A percentile compares a stretch with the other conserved stretches of the same genome.
Conservation (phyloP, 2,329 filamentous ascomycete species). For the Fusarium floridanum region DNA sequence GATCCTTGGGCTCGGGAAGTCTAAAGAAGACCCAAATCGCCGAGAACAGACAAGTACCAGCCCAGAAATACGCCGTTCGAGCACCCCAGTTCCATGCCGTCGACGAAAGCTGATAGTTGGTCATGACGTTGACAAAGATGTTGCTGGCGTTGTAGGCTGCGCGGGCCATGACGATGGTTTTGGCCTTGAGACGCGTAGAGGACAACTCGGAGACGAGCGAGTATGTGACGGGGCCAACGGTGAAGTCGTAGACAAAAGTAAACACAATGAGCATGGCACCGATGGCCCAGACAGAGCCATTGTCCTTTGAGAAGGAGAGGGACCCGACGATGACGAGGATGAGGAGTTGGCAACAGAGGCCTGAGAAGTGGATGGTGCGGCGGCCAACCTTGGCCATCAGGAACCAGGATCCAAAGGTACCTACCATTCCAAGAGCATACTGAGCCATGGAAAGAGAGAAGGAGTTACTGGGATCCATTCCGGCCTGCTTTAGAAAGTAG, state of each 20-base stretch:
- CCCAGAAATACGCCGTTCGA: slow-evolving; percentile 62
- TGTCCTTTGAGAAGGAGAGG: slow-evolving; percentile 52
- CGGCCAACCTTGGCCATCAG: slow-evolving; percentile 63
- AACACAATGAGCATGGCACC: slow-evolving; percentile 64
- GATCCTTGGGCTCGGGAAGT: slow-evolving; percentile 66
- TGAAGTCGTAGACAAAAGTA: slow-evolving; percentile 67
- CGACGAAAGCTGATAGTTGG: slow-evolving; percentile 62
- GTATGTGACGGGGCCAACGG: slow-evolving; percentile 67
- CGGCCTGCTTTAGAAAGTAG: slow-evolving; percentile 62
- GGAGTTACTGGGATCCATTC: slow-evolving; percentile 58
- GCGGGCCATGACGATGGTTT: slow-evolving; percentile 67
- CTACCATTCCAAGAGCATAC: slow-evolving; percentile 64
- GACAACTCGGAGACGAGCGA: slow-evolving; percentile 66
- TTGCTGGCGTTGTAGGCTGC: slow-evolving; percentile 59
- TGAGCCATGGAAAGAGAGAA: slow-evolving; percentile 62
- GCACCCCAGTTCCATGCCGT: slow-evolving; percentile 63
- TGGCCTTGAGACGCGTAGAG: slow-evolving; percentile 65
- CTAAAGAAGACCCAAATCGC: slow-evolving; percentile 64
- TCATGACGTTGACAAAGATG: slow-evolving; percentile 64
- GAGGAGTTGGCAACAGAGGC: slow-evolving; percentile 56
- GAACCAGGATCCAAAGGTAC: slow-evolving; percentile 65
- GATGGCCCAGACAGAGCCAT: slow-evolving; percentile 57
- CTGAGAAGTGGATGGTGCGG: slow-evolving; percentile 62
- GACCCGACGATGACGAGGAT: slow-evolving; percentile 58
- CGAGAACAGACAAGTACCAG: slow-evolving; percentile 61